phyloP scores from a whole-genome alignment of 2,329 filamentous ascomycete species.

The Cytospora leucostoma region DNA sequence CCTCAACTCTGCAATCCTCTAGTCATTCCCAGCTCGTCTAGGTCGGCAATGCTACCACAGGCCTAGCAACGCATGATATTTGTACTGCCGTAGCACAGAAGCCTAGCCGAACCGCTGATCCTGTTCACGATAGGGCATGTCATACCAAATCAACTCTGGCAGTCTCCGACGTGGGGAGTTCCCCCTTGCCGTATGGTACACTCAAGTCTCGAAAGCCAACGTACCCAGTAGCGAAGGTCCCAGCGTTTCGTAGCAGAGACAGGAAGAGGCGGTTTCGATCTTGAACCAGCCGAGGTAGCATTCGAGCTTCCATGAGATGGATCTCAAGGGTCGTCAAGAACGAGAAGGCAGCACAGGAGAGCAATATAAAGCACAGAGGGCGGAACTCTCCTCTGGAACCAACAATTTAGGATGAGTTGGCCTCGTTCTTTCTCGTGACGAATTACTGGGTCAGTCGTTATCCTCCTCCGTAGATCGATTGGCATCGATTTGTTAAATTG shows the following conservation, averaged over 20 bases:
- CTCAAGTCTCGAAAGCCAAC: constrained; percentile 29
- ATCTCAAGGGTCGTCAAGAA: background rate
- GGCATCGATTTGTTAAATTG: background rate
- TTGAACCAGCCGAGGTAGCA: constrained; percentile 17
- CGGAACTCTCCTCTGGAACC: background rate
- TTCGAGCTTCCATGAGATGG: constrained; percentile 3
- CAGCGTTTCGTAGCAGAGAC: constrained; percentile 13
- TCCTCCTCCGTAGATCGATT: background rate
- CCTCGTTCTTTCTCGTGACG: background rate
- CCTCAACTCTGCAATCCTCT: background rate
- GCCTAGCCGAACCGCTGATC: constrained; percentile 31
- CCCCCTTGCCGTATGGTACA: background rate
- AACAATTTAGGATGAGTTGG: background rate
- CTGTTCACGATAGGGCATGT: constrained; percentile 29
- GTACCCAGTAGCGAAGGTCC: constrained; percentile 30
- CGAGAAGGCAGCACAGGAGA: constrained; percentile 4
- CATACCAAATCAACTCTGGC: background rate
- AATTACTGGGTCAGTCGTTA: too few relatives aligned
- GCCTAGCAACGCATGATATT: constrained; percentile 25
- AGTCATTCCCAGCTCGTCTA: background rate
- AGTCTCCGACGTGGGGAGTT: background rate
- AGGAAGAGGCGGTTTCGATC: background rate
- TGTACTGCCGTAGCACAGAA: constrained; percentile 32
- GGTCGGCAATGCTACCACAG: background rate
- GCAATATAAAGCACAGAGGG: background rate